Conservation (phyloP, 1,284 basidiomycete genomes). For the Marasmius sp. region DNA sequence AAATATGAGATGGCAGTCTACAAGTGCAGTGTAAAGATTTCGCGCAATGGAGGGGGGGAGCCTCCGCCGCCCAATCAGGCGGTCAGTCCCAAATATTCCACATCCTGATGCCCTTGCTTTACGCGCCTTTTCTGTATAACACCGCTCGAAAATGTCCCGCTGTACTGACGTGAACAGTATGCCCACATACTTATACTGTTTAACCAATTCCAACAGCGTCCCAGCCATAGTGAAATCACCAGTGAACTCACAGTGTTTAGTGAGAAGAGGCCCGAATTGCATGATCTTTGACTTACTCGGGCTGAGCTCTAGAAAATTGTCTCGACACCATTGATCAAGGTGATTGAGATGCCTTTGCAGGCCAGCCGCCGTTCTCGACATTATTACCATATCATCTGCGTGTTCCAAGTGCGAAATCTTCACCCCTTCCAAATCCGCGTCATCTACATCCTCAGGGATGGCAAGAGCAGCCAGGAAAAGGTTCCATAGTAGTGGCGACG, state of each 20-base stretch:
- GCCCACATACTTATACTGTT: conserved; percentile 21
- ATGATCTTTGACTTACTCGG: neutral
- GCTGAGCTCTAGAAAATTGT: neutral
- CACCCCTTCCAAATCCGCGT: neutral
- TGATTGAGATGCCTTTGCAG: neutral
- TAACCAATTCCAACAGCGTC: neutral
- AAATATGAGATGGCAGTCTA: conserved; percentile 30
- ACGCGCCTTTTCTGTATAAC: conserved; percentile 19
- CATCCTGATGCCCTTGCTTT: conserved; percentile 18
- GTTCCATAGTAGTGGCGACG: conserved; percentile 32
- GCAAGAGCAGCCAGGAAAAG: conserved; percentile 26
- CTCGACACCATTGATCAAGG: neutral
- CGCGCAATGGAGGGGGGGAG: conserved; percentile 15
- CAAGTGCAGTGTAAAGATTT: conserved; percentile 24
- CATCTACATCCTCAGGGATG: neutral
- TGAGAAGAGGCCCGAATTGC: too few species aligned
- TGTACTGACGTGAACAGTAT: conserved; percentile 9
- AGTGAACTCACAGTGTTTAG: too few species aligned
- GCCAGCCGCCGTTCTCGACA: neutral
- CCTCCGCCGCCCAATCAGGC: conserved; percentile 17
- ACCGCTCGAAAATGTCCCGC: conserved; percentile 16
- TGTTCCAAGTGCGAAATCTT: conserved; percentile 8
- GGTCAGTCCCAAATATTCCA: conserved; percentile 15
- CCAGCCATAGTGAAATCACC: neutral
- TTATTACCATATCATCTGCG: too few species aligned